Conservation (phyloP, 2,329 filamentous ascomycete genomes). For the Colletotrichum caudatum region DNA sequence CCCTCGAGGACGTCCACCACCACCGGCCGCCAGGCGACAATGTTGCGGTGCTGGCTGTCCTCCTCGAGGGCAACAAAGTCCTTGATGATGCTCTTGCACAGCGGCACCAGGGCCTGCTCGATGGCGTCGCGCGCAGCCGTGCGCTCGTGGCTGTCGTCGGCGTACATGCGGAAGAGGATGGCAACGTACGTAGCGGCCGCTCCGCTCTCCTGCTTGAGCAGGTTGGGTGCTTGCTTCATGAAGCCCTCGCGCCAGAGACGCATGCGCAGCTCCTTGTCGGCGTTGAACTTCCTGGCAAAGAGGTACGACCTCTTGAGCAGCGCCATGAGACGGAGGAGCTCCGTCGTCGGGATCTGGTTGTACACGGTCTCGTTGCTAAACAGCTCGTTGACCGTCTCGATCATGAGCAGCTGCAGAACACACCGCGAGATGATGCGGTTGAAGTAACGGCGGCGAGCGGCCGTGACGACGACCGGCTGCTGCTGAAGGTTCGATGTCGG, state of each 20-base stretch:
- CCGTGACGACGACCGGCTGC: slow-evolving; percentile 91
- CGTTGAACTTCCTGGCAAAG: slow-evolving; percentile 97
- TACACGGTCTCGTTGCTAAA: slow-evolving; percentile 98
- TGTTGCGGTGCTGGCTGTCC: slow-evolving; percentile 96
- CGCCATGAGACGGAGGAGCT: slow-evolving; percentile 92
- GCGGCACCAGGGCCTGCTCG: slow-evolving; percentile 89
- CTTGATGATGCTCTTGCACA: slow-evolving; percentile 93
- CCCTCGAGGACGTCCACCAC: slow-evolving; percentile 97
- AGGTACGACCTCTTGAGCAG: slow-evolving; percentile 96
- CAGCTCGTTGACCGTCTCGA: slow-evolving; percentile 98
- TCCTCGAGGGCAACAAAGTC: slow-evolving; percentile 90
- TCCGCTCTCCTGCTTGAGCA: slow-evolving; percentile 96
- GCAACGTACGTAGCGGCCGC: slow-evolving; percentile 94
- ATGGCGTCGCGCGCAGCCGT: slow-evolving; percentile 84
- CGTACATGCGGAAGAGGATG: slow-evolving; percentile 97
- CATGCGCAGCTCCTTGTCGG: slow-evolving; percentile 95
- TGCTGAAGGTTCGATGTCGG: slow-evolving; percentile 82
- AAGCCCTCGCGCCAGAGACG: slow-evolving; percentile 96
- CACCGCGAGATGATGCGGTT: slow-evolving; percentile 99
- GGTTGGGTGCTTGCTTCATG: slow-evolving; percentile 98
- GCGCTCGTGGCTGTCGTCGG: slow-evolving; percentile 86
- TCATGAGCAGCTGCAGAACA: slow-evolving; percentile 97
- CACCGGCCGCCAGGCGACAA: slow-evolving; percentile 95
- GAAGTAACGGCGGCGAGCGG: slow-evolving; percentile 93
- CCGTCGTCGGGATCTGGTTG: slow-evolving; percentile 87